Conservation (phyloP, 768 basidiomycete species). For the Phanerochaete carnosa region DNA sequence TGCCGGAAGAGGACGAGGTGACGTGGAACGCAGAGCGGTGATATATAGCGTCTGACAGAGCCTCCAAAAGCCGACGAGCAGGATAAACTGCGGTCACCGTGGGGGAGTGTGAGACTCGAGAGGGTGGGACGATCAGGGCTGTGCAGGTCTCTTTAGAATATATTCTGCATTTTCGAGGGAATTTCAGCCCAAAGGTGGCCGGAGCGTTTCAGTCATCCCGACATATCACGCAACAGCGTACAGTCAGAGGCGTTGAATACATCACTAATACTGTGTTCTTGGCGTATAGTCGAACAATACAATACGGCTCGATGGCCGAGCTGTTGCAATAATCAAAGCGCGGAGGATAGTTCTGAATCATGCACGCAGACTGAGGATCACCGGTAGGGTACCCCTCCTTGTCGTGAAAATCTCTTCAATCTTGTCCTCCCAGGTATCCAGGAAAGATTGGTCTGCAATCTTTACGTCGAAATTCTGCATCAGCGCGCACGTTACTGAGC, state of each 20-base stretch:
- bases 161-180: conserved; percentile 1
- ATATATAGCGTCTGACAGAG: not conserved
- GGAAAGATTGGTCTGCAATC: conserved; percentile 10
- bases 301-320: not conserved
- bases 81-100: not conserved
- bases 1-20: not conserved
- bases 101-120: not conserved
- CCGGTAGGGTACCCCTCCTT: conserved; percentile 8
- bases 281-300: not conserved
- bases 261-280: not conserved
- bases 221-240: not conserved
- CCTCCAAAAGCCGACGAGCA: not conserved
- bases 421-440: conserved; percentile 7
- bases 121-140: not conserved
- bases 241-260: not conserved
- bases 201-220: not conserved
- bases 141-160: not conserved
- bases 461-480: conserved; percentile 15
- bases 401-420: conserved; percentile 10
- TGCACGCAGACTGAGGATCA: not conserved
- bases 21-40: not conserved
- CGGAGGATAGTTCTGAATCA: not conserved
- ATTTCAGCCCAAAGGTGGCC: not conserved
- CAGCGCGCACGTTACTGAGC: conserved; percentile 7
- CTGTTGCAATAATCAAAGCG: not conserved